Evolutionary conservation across 2,329 filamentous ascomycete species (phyloP).

Genomic region (Hyphodiscus sp.): DNA sequence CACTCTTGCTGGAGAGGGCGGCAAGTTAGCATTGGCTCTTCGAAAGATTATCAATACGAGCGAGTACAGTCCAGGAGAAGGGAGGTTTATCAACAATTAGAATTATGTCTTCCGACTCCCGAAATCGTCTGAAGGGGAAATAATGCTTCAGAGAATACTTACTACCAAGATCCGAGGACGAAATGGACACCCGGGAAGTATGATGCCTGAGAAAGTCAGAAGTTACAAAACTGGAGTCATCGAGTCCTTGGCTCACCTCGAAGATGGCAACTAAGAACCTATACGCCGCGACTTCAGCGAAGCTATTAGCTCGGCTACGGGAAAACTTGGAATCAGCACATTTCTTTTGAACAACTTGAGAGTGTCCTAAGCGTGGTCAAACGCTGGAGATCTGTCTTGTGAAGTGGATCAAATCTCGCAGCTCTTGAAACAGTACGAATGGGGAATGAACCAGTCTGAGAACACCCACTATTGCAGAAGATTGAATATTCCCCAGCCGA

Average conservation of each 20-base stretch:
- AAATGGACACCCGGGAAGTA: slow-evolving; percentile 33
- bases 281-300: slow-evolving; percentile 44
- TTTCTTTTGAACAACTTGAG: too few species aligned
- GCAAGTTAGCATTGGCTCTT: too few species aligned
- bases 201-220: too few species aligned
- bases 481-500: slow-evolving; percentile 20
- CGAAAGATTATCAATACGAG: too few species aligned
- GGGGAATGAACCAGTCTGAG: too few species aligned
- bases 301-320: slow-evolving; percentile 33
- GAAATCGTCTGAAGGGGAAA: not conserved
- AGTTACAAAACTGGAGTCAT: too few species aligned
- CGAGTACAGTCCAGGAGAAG: not conserved
- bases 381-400: too few species aligned
- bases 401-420: too few species aligned
- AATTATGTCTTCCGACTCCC: not conserved
- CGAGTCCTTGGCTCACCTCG: not conserved
- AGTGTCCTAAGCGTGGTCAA: too few species aligned
- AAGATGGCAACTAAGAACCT: slow-evolving; percentile 35
- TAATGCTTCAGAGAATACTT: not conserved
- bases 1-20: slow-evolving; percentile 14
- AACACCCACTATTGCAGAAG: slow-evolving; percentile 13
- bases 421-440: too few species aligned
- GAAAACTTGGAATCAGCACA: too few species aligned
- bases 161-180: slow-evolving; percentile 31
- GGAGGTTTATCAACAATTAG: not conserved